Conservation (phyloP, 164 flowering plant genomes). For the Vitis riparia region DNA sequence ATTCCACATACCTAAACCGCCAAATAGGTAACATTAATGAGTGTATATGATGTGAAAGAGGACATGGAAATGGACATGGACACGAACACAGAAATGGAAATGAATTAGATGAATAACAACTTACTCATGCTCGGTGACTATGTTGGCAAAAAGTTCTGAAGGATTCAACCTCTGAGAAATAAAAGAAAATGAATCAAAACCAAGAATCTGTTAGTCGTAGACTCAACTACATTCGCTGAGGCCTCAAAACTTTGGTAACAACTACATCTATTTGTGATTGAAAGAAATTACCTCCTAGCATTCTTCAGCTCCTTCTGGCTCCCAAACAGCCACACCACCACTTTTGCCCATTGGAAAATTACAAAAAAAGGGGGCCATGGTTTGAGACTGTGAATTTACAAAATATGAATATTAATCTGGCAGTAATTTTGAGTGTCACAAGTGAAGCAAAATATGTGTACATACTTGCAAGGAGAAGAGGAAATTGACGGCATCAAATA, state of each 20-base stretch:
- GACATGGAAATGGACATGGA: no score
- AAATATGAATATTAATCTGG: no score
- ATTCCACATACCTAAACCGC: no score
- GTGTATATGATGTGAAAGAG: no score
- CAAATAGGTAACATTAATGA: no score
- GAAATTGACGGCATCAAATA: conserved; percentile 50
- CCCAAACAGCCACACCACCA: conserved; percentile 49
- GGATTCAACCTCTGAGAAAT: conserved; percentile 34
- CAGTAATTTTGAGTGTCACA: no score
- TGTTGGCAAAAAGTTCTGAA: conserved; percentile 34
- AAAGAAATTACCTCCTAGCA: conserved; percentile 37
- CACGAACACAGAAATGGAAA: no score
- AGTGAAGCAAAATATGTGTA: no score
- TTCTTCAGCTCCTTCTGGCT: conserved; percentile 32
- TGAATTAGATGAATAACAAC: background rate
- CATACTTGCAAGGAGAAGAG: conserved; percentile 50
- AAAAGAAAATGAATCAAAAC: background rate
- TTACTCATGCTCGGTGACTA: conserved; percentile 35
- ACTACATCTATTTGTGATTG: background rate
- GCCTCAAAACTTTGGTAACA: background rate
- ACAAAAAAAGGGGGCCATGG: no score
- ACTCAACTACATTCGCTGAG: background rate
- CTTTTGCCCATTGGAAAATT: conserved; percentile 17
- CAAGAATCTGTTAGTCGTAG: background rate
- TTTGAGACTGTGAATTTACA: no score